Conservation (phyloP, 805 yeast species). For the Barnettozyma siamensis region DNA sequence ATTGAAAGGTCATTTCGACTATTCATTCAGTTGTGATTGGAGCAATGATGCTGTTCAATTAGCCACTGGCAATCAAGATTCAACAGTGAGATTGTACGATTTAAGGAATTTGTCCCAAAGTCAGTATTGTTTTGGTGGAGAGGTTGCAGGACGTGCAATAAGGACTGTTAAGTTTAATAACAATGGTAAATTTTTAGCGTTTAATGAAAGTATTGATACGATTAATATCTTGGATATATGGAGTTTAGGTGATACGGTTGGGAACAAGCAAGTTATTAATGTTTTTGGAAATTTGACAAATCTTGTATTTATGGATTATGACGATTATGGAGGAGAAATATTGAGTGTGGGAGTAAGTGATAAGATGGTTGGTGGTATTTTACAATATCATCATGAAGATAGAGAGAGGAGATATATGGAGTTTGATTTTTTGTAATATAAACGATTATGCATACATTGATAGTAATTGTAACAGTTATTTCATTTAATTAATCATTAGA, state of each 20-base stretch:
- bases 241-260: slow-evolving; percentile 2
- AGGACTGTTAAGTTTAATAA: slow-evolving; percentile 47
- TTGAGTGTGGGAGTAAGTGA: slow-evolving; percentile 52
- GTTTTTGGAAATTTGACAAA: slow-evolving; percentile 58
- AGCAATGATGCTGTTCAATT: slow-evolving; percentile 35
- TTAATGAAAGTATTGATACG: slow-evolving; percentile 58
- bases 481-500: slow-evolving; percentile 17
- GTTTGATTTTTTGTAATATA: not conserved
- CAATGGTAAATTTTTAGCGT: slow-evolving; percentile 39
- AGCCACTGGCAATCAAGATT: slow-evolving; percentile 58
- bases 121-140: slow-evolving; percentile 29
- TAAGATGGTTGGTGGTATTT: slow-evolving; percentile 50
- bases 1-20: slow-evolving; percentile 47
- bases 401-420: not conserved
- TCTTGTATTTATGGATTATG: slow-evolving; percentile 39
- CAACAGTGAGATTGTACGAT: slow-evolving; percentile 50
- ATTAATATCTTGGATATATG: slow-evolving; percentile 39
- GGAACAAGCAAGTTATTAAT: slow-evolving; percentile 41
- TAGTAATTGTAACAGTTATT: no score
- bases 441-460: no score
- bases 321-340: slow-evolving; percentile 36
- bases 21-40: slow-evolving; percentile 60
- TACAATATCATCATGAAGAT: slow-evolving; percentile 40
- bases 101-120: slow-evolving; percentile 27
- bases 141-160: slow-evolving; percentile 41